Conservation (phyloP, 163 green algal species). For the Botryococcus braunii region DNA sequence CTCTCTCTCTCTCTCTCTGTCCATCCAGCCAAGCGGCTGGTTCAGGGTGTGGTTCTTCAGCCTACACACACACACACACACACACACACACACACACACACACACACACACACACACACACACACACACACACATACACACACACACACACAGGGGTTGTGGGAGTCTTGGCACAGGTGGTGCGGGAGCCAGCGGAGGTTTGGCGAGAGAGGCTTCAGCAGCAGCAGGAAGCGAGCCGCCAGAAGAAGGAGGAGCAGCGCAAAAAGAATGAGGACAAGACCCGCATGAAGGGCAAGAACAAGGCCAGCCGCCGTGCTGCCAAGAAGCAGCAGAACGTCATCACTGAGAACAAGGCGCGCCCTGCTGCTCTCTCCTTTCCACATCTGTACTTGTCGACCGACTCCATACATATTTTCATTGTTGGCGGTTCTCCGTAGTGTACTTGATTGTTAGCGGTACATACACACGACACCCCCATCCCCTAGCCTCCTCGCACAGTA, state of each 20-base stretch:
- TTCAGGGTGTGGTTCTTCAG: not conserved
- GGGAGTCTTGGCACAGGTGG: slow-evolving; percentile 21
- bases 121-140: not conserved
- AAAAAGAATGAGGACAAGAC: slow-evolving; percentile 51
- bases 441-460: not conserved
- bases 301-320: slow-evolving; percentile 55
- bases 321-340: slow-evolving; percentile 85
- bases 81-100: no score
- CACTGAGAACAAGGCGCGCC: slow-evolving; percentile 55
- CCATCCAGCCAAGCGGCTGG: not conserved
- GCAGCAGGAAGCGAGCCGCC: slow-evolving; percentile 48
- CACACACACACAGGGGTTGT: not conserved
- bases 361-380: slow-evolving; percentile 13
- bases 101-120: not conserved
- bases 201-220: slow-evolving; percentile 29
- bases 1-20: not conserved
- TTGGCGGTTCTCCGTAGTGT: not conserved
- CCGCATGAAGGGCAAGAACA: slow-evolving; percentile 89
- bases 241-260: slow-evolving; percentile 17
- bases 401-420: not conserved
- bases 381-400: not conserved
- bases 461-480: no score
- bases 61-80: no score
- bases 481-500: no score
- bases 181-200: slow-evolving; percentile 41